Evolutionary conservation across 202 grass and related monocot species (phyloP), one percentile per base, ranked within the genome.

Genomic region (Panicum hallii): DNA sequence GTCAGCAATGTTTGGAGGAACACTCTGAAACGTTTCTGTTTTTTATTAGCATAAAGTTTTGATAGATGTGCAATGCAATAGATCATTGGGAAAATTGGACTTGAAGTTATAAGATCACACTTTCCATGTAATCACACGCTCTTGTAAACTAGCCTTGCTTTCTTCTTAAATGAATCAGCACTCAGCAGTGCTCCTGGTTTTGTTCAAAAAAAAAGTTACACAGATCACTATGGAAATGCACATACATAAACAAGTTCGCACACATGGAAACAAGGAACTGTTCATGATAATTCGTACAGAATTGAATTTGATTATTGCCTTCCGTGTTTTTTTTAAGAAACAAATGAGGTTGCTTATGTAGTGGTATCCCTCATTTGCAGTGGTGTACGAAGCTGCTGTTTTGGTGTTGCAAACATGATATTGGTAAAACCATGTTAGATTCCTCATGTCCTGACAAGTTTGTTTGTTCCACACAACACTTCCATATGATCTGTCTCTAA

Each of bases 351-450:
- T 91, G 34, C 73, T 89, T 82, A 90, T 81, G 63, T 90, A 83
- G 45, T 81, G 65, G 23, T 85, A 46, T 92, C 75, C 57, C 61
- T 40, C 43, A 83, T 92, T 79, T 94, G 90, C 93, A 99, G 96
- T 90, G 96, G 96, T 73, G 11, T 99, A 78, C 88, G 93, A 92
- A 93, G 96, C 60, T 95, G 93, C 93, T 92, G 88, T 91, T 99
- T 99, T 78, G 91, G 88, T 82, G 91, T 99, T 77, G 93, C 96
- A 46, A 99, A 99, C 87, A 99, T 96, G 93, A 99, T 91, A 89
- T 87, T 99, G 96, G 96, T 98, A 98, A 95, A 94, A 89, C 53
- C 60, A 75, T 94, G 75, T 80, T 82, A 58, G 63, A 88, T 82
- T 87, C 64, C 57, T 54, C n/a, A 58, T 84, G 77, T 77, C 78